These are phyloP conservation scores for Penicillium canariense DNA, from an alignment of 495 filamentous ascomycete species.

Conservation along the genomic window DNA sequence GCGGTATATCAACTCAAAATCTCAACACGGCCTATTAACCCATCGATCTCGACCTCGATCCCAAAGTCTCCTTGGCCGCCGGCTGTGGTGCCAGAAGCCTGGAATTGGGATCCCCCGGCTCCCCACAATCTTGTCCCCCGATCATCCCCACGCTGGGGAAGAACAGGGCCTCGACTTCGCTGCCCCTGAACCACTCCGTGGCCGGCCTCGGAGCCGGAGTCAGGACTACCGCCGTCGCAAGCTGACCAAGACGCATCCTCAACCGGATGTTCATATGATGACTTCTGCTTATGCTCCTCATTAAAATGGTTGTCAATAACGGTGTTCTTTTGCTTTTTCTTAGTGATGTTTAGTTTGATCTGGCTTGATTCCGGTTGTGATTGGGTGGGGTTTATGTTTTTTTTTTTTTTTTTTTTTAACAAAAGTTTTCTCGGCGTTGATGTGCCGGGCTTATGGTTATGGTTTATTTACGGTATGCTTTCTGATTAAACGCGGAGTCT, in stretches of 20 bases:
- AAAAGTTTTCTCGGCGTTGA: slow-evolving; percentile 15
- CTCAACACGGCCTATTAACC: background rate
- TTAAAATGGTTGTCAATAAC: slow-evolving; percentile 5
- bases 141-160: slow-evolving; percentile 6
- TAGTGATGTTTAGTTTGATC: background rate
- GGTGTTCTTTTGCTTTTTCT: slow-evolving; percentile 6
- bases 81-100: slow-evolving; percentile 19
- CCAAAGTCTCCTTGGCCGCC: slow-evolving; percentile 14
- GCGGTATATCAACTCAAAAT: slow-evolving; percentile 1
- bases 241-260: slow-evolving; percentile 23
- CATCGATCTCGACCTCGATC: slow-evolving; percentile 21
- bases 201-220: slow-evolving; percentile 33
- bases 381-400: too few relatives aligned
- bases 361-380: background rate
- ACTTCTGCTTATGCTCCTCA: slow-evolving; percentile 16
- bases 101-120: slow-evolving; percentile 19
- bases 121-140: slow-evolving; percentile 23
- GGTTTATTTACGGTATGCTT: background rate
- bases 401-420: background rate
- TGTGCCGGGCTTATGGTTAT: background rate
- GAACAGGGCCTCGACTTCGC: slow-evolving; percentile 4
- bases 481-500: slow-evolving; percentile 1
- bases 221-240: slow-evolving; percentile 24
- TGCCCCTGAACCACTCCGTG: slow-evolving; percentile 22
- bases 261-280: slow-evolving; percentile 19